phyloP scores from a whole-genome alignment of 805 yeast genomes.

The Wickerhamiella domercqiae region DNA sequence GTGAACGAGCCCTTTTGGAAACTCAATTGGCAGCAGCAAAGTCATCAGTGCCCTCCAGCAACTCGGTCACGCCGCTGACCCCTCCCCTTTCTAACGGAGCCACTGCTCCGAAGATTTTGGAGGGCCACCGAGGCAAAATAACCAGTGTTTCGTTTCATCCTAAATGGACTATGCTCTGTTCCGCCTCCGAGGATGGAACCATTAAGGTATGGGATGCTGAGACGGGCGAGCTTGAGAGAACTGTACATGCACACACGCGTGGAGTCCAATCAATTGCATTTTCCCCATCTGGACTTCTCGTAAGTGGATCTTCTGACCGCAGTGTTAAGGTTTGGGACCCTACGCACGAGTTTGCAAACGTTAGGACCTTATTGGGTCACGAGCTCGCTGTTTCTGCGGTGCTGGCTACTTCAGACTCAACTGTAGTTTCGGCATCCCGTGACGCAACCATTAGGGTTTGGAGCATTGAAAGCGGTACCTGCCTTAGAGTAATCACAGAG shows the following conservation, averaged over 20 bases:
- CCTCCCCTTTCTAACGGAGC: too few species aligned
- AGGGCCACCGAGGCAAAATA: conserved; percentile 46
- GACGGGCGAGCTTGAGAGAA: conserved; percentile 42
- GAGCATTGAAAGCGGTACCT: conserved; percentile 52
- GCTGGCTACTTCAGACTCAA: conserved; percentile 32
- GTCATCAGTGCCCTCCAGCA: neutral
- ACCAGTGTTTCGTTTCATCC: conserved; percentile 63
- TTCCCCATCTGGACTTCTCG: conserved; percentile 32
- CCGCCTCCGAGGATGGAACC: conserved; percentile 60
- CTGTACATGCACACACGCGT: conserved; percentile 64
- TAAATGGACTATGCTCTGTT: conserved; percentile 42
- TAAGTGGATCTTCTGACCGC: conserved; percentile 36
- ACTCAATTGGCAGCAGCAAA: conserved; percentile 23
- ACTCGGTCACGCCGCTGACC: neutral
- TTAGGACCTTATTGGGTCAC: conserved; percentile 64
- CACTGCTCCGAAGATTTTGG: conserved; percentile 21
- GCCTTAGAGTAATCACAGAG: conserved; percentile 39
- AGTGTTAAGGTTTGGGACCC: conserved; percentile 61
- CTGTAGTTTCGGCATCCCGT: conserved; percentile 62
- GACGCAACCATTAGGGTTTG: conserved; percentile 79
- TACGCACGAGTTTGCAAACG: conserved; percentile 31
- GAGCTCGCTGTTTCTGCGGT: conserved; percentile 69
- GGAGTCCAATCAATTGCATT: conserved; percentile 44
- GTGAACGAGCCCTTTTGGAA: conserved; percentile 34
- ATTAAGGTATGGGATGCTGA: conserved; percentile 62